phyloP scores from a whole-genome alignment of 2,329 filamentous ascomycete species.

The Cytospora leucostoma region DNA sequence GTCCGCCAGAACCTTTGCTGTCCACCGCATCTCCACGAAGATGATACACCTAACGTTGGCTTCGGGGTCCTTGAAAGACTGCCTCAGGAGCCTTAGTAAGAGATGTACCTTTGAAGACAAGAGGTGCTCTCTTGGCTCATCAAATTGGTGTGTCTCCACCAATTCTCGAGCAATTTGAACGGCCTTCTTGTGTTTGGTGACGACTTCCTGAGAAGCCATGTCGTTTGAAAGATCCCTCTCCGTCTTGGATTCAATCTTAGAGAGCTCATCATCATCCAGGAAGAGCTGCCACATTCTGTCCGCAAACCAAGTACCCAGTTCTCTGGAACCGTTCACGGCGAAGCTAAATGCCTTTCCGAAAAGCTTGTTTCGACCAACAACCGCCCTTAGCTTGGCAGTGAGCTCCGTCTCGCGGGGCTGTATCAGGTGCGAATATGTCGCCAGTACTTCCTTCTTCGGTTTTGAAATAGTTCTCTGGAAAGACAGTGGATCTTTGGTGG shows the following conservation, averaged over 20 bases:
- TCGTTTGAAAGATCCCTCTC: conserved; percentile 33
- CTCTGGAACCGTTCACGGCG: conserved; percentile 59
- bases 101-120: conserved; percentile 74
- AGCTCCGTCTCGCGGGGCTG: conserved; percentile 64
- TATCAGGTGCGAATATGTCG: conserved; percentile 53
- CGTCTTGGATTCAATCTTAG: conserved; percentile 61
- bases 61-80: conserved; percentile 62
- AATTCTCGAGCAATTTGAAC: conserved; percentile 61
- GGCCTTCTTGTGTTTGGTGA: conserved; percentile 55
- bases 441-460: conserved; percentile 60
- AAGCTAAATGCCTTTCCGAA: conserved; percentile 62
- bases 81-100: conserved; percentile 61
- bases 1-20: conserved; percentile 71
- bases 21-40: conserved; percentile 79
- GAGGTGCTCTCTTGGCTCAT: conserved; percentile 36
- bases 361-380: conserved; percentile 43
- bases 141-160: conserved; percentile 55
- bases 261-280: conserved; percentile 62
- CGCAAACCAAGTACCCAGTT: conserved; percentile 81
- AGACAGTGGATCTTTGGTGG: conserved; percentile 57
- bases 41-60: conserved; percentile 71
- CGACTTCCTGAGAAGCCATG: conserved; percentile 35
- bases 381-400: conserved; percentile 54
- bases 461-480: conserved; percentile 59
- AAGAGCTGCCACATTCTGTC: conserved; percentile 78